phyloP scores from a whole-genome alignment of 352 stramenopile species.

The Phytopythium aichiense region DNA sequence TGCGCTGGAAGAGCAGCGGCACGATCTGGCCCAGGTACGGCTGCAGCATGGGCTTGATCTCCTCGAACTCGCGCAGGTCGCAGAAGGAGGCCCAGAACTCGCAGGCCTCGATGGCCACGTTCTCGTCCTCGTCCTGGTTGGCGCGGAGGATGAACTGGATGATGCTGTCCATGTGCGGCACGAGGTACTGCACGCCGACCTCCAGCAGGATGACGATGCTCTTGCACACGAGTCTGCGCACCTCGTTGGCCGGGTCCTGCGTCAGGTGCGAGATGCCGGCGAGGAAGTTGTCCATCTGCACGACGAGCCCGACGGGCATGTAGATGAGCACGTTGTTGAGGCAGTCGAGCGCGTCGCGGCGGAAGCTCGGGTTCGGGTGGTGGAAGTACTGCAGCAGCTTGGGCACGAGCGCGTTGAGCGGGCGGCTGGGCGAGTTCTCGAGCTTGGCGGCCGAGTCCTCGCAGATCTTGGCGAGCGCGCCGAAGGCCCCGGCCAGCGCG shows the following conservation, averaged over 20 bases:
- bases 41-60: slow-evolving; percentile 89
- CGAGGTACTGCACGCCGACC: slow-evolving; percentile 86
- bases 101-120: slow-evolving; percentile 85
- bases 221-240: slow-evolving; percentile 88
- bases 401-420: slow-evolving; percentile 84
- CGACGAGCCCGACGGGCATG: slow-evolving; percentile 81
- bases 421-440: slow-evolving; percentile 82
- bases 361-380: slow-evolving; percentile 71
- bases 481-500: slow-evolving; percentile 80
- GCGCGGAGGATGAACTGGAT: slow-evolving; percentile 90
- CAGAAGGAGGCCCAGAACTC: slow-evolving; percentile 92
- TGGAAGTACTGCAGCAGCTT: slow-evolving; percentile 89
- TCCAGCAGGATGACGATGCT: slow-evolving; percentile 89
- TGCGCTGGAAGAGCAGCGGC: slow-evolving; percentile 90
- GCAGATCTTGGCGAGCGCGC: slow-evolving; percentile 86
- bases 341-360: slow-evolving; percentile 83
- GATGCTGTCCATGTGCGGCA: slow-evolving; percentile 87
- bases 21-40: slow-evolving; percentile 89
- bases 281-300: slow-evolving; percentile 89
- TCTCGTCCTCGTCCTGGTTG: slow-evolving; percentile 83
- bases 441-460: slow-evolving; percentile 89
- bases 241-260: slow-evolving; percentile 75
- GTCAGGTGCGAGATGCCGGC: slow-evolving; percentile 87
- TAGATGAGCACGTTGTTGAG: slow-evolving; percentile 90
- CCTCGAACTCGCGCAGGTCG: slow-evolving; percentile 86